Conservation (phyloP, 805 yeast genomes). For the Starmerella stellata region DNA sequence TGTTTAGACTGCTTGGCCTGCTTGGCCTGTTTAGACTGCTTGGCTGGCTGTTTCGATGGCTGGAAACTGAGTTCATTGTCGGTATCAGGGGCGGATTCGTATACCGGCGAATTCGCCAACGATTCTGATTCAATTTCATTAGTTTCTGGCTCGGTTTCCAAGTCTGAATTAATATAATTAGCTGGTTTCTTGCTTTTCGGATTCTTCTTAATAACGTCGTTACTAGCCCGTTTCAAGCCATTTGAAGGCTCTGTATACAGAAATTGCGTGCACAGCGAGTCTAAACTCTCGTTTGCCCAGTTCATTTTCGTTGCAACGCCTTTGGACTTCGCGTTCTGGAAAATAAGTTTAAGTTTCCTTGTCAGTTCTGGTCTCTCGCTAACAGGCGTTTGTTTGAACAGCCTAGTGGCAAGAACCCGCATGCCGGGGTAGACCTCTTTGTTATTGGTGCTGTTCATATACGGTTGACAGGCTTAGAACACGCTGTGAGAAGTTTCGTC, state of each 20-base stretch:
- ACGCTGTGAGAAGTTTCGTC: too few species aligned
- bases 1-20: neutral
- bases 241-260: too few species aligned
- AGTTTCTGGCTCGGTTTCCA: too few species aligned
- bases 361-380: constrained; percentile 5
- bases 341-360: constrained; percentile 3
- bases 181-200: too few species aligned
- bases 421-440: constrained; percentile 10
- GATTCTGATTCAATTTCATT: too few species aligned
- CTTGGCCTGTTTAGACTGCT: neutral
- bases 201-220: too few species aligned
- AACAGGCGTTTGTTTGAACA: constrained; percentile 3
- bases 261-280: constrained; percentile 1
- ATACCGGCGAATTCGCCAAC: too few species aligned
- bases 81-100: neutral
- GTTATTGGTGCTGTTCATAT: too few species aligned
- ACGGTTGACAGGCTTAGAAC: too few species aligned
- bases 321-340: constrained; percentile 4
- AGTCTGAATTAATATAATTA: too few species aligned
- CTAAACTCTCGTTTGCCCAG: constrained; percentile 7
- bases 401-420: constrained; percentile 8
- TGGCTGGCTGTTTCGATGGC: too few species aligned
- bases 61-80: neutral
- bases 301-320: constrained; percentile 9
- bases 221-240: too few species aligned